Evolutionary conservation across 805 yeast genomes (phyloP).

Genomic region (Starmerella apis): DNA sequence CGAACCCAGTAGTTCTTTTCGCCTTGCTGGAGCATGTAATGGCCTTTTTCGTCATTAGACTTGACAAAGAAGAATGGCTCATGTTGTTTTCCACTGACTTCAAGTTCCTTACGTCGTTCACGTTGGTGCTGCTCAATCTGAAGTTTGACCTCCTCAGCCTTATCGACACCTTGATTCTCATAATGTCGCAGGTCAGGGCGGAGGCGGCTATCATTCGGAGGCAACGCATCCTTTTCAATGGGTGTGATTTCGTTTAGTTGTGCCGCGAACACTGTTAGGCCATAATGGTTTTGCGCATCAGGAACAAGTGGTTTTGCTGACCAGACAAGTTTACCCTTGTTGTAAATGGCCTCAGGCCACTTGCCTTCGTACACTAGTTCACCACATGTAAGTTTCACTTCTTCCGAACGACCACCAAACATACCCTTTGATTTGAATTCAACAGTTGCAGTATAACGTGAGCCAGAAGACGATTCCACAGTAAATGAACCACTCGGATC

Average conservation of each 20-base stretch:
- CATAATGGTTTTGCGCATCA: conserved; percentile 56
- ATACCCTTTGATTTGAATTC: conserved; percentile 74
- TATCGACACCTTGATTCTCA: conserved; percentile 47
- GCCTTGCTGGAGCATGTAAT: conserved; percentile 40
- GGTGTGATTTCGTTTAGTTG: conserved; percentile 67
- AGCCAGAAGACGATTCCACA: conserved; percentile 56
- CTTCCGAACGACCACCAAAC: conserved; percentile 78
- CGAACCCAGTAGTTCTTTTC: conserved; percentile 62
- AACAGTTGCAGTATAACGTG: conserved; percentile 46
- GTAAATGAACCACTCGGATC: conserved; percentile 71
- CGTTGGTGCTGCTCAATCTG: conserved; percentile 73
- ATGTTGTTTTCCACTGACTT: conserved; percentile 39
- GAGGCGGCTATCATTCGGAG: conserved; percentile 81
- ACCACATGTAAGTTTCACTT: conserved; percentile 31
- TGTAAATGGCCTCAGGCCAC: conserved; percentile 54
- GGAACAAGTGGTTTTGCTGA: conserved; percentile 53
- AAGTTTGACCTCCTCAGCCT: conserved; percentile 62
- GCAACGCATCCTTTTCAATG: conserved; percentile 51
- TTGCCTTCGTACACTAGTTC: conserved; percentile 43
- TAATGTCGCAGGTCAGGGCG: conserved; percentile 76
- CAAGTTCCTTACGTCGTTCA: conserved; percentile 51
- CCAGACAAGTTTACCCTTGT: conserved; percentile 46
- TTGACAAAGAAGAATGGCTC: conserved; percentile 55
- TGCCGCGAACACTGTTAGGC: conserved; percentile 76
- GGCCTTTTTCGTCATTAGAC: conserved; percentile 31